These are phyloP conservation scores for Trichocladium uniseriatum DNA, from an alignment of 495 filamentous ascomycete genomes.

Conservation along the genomic window DNA sequence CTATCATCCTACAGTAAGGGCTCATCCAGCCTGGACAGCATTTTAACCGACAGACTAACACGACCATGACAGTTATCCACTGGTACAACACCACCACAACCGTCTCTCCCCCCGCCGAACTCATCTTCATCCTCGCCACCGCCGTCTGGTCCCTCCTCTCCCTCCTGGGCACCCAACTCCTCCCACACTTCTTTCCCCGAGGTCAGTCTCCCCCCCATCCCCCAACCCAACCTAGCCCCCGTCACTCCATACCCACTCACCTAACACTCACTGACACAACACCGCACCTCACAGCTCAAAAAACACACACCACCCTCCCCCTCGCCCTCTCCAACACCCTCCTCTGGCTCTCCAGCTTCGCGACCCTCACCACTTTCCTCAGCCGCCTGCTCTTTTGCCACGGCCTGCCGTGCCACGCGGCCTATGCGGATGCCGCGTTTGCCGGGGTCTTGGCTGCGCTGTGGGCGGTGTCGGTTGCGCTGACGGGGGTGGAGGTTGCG, in stretches of 20 bases:
- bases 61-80: conserved; percentile 32
- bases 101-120: conserved; percentile 41
- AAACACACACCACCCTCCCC: conserved; percentile 50
- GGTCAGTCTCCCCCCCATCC: conserved; percentile 23
- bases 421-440: conserved; percentile 40
- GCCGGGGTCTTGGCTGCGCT: conserved; percentile 33
- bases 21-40: too few relatives aligned
- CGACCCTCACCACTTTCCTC: conserved; percentile 60
- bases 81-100: conserved; percentile 43
- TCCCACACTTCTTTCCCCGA: conserved; percentile 44
- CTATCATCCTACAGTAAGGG: conserved; percentile 62
- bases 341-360: conserved; percentile 76
- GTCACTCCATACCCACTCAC: background rate
- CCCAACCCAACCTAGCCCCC: background rate
- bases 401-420: conserved; percentile 40
- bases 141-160: conserved; percentile 58
- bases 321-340: conserved; percentile 59
- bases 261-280: conserved; percentile 15
- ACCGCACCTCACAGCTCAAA: conserved; percentile 36
- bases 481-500: conserved; percentile 30
- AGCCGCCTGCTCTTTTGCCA: conserved; percentile 44
- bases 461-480: conserved; percentile 34
- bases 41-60: too few relatives aligned
- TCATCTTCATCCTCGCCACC: conserved; percentile 67
- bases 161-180: conserved; percentile 53